Evolutionary conservation across 2,329 filamentous ascomycete species (phyloP).

Genomic region (Nemania sp.): DNA sequence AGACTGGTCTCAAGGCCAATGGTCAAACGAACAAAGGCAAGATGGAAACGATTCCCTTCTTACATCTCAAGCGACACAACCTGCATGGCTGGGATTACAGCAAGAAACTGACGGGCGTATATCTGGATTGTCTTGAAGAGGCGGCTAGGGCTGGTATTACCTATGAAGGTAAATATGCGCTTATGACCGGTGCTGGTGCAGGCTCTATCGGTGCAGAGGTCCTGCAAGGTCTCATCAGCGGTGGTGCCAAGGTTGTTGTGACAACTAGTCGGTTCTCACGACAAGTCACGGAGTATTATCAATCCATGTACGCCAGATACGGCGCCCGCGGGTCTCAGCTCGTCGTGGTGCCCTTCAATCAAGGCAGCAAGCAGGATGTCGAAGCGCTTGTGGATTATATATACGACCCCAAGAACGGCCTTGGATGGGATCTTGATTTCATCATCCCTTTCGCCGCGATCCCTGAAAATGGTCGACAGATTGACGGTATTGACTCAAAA

Average conservation of each 20-base stretch:
- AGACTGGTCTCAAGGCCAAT: constrained; percentile 54
- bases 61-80: constrained; percentile 93
- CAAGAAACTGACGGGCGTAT: constrained; percentile 94
- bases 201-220: constrained; percentile 98
- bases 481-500: constrained; percentile 94
- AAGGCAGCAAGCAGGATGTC: constrained; percentile 97
- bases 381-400: constrained; percentile 94
- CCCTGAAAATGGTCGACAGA: constrained; percentile 95
- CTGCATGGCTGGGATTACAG: constrained; percentile 98
- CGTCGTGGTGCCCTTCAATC: constrained; percentile 98
- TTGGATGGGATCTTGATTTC: constrained; percentile 97
- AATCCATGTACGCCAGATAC: constrained; percentile 95
- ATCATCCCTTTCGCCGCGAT: constrained; percentile 97
- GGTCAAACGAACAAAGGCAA: constrained; percentile 75
- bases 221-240: constrained; percentile 91
- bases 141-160: constrained; percentile 86
- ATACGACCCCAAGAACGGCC: constrained; percentile 92
- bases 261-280: constrained; percentile 96
- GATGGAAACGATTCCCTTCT: constrained; percentile 95
- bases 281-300: constrained; percentile 98
- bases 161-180: constrained; percentile 91
- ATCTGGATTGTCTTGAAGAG: constrained; percentile 88
- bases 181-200: constrained; percentile 98
- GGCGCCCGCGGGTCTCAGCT: constrained; percentile 94
- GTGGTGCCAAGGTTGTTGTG: constrained; percentile 94